Base-by-base conservation (phyloP, 176 grass and related monocot genomes). In the Stipa capillata region DNA sequence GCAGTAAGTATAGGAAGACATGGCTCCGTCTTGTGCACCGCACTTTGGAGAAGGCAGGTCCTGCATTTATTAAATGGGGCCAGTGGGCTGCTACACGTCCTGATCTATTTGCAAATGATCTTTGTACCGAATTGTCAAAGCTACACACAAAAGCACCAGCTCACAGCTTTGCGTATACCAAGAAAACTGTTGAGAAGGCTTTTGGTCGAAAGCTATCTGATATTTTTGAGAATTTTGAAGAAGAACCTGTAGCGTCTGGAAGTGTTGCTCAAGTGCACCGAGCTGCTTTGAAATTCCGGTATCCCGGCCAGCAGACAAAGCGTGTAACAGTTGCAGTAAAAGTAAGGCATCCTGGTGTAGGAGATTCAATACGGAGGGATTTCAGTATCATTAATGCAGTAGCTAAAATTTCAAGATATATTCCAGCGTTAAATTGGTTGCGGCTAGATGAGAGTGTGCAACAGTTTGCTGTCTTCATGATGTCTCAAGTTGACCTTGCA, bases 1-100 rank as follows among this genome's bases (percentile, higher is more conserved):
- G 84, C 31, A 73, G 79, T 44, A 86, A 93, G 65, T 99, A 82
- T 36, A 95, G 97, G 56, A 73, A 93, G 72, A 89, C 84, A 28
- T 99, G 97, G 92, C 83, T 99, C 42, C 69, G 27, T 27, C 90
- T 99, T 80, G 92, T 99, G 34, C 97, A 72, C 57, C 79, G 47
- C 45, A 96, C 97, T 68, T 44, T 99, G 48, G 97, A 99, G 76
- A 85, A 79, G 79, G 97, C 96, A 51, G 96, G 96, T 58, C 96
- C 96, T 49, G 96, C 96, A n/a, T 99, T 99, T 72, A 99, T 99
- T 51, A 99, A 99, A 87, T 99, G 96, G 96, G 96, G 96, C 40
- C 92, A 99, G 70, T 99, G 96, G 96, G 96, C 92, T 58, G 96
- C 96, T 13, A 99, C 96, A 44, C 85, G 92, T 14, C 96, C 96